Evolutionary conservation across 495 filamentous ascomycete species (phyloP).

Genomic region (Aspergillus ellipticus): DNA sequence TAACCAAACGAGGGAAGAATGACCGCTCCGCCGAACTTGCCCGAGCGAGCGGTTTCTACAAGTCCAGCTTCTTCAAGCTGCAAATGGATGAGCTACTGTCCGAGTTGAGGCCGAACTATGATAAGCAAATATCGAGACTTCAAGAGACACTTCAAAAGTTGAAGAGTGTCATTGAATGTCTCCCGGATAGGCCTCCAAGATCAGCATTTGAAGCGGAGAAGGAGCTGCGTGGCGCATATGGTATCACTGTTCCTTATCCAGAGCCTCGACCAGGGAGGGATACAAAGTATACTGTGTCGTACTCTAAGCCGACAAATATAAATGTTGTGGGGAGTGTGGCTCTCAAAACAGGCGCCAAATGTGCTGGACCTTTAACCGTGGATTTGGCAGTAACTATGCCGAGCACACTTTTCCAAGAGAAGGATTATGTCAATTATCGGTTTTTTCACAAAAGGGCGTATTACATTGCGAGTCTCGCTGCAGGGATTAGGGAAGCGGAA

Average conservation of each 20-base stretch:
- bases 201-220: constrained; percentile 63
- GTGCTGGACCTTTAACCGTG: constrained; percentile 53
- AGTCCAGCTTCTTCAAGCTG: constrained; percentile 77
- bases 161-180: constrained; percentile 69
- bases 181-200: constrained; percentile 54
- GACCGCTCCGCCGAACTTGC: constrained; percentile 38
- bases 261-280: constrained; percentile 67
- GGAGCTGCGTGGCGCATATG: constrained; percentile 59
- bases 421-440: constrained; percentile 88
- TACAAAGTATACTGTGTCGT: constrained; percentile 75
- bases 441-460: constrained; percentile 96
- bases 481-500: constrained; percentile 56
- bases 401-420: constrained; percentile 73
- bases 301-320: constrained; percentile 68
- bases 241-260: constrained; percentile 75
- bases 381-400: constrained; percentile 90
- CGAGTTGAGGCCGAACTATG: constrained; percentile 65
- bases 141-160: constrained; percentile 68
- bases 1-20: constrained; percentile 19
- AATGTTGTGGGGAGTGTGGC: constrained; percentile 89
- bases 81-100: constrained; percentile 80
- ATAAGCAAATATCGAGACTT: constrained; percentile 57
- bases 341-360: constrained; percentile 66
- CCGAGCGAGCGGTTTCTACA: constrained; percentile 50
- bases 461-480: constrained; percentile 77